Evolutionary conservation across 2,329 filamentous ascomycete species (phyloP).

Genomic region (Fusarium sarcochroum): DNA sequence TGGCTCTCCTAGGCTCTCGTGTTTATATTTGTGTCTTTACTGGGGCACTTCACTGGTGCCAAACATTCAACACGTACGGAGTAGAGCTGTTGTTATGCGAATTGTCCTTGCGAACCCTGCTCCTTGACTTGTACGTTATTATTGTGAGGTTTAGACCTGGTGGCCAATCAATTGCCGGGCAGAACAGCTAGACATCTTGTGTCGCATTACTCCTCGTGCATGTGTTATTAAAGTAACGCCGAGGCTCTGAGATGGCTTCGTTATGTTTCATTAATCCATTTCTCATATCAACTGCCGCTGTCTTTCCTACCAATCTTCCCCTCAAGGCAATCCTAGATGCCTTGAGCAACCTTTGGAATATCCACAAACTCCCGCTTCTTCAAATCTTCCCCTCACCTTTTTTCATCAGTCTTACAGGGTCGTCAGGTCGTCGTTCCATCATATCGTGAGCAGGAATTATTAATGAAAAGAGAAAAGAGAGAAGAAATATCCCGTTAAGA

Average conservation of each 20-base stretch:
- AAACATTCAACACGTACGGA: constrained; percentile 18
- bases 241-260: constrained; percentile 6
- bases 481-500: constrained; percentile 40
- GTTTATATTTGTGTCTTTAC: constrained; percentile 8
- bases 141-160: background rate
- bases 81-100: constrained; percentile 24
- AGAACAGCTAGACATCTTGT: background rate
- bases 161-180: background rate
- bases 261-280: constrained; percentile 30
- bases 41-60: constrained; percentile 23
- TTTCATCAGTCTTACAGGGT: constrained; percentile 36
- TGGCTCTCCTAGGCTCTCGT: constrained; percentile 18
- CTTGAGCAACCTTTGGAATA: constrained; percentile 5
- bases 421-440: constrained; percentile 30
- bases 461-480: constrained; percentile 32
- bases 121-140: background rate
- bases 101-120: background rate
- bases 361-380: constrained; percentile 5
- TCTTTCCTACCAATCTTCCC: constrained; percentile 4
- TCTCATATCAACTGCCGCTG: constrained; percentile 11
- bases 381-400: constrained; percentile 16
- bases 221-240: constrained; percentile 9
- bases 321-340: constrained; percentile 1
- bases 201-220: constrained; percentile 4
- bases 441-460: constrained; percentile 38